Evolutionary conservation across 495 filamentous ascomycete genomes (phyloP), one percentile per base, ranked within the genome.

Genomic region (Talaromyces ruber): DNA sequence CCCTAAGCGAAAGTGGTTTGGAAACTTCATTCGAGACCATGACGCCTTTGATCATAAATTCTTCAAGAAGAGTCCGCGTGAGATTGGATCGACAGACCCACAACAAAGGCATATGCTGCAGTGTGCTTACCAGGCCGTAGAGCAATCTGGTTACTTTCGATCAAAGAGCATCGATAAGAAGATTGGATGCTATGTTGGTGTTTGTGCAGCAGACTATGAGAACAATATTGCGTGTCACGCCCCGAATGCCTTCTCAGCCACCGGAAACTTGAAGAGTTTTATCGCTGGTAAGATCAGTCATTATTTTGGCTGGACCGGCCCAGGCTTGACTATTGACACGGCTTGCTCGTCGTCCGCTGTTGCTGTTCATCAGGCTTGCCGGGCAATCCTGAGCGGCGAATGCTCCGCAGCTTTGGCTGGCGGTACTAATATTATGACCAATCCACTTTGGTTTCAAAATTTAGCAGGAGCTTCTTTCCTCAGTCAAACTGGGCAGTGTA

Each of bases 1-100:
- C 14, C 61, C 68, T 0, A 68, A 70, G 0, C 59, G 72, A 0
- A 75, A 74, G 6, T 82, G 71, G 72, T 81, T 68, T 25, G 82
- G 74, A 0, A 81, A 82, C 53, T 82, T 83, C 43, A 58, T 84
- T 6, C 54, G 65, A 12, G 71, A 78, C 30, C 59, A 63, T 14
- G 79, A 81, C 60, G 67, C 68, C 6, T 84, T 82, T 47, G 84
- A 87, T 60, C 74, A 81, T 51, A 62, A 68, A 6, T 85, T 86
- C 71, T 87, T 84, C 72, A 75, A 72, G 56, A 76, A 69, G 34
- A 75, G 68, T 14, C 68, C 76, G 0, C 70, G 79, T 2, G 84
- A 86, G 65, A 72, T 74, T 0, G 63, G 67, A 21, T 69, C 72
- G 1, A 80, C 78, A 68, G 84, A 84, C 57, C 84, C 82, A 0